phyloP scores from a whole-genome alignment of 331 rosid species.

The Prunus yedoensis region DNA sequence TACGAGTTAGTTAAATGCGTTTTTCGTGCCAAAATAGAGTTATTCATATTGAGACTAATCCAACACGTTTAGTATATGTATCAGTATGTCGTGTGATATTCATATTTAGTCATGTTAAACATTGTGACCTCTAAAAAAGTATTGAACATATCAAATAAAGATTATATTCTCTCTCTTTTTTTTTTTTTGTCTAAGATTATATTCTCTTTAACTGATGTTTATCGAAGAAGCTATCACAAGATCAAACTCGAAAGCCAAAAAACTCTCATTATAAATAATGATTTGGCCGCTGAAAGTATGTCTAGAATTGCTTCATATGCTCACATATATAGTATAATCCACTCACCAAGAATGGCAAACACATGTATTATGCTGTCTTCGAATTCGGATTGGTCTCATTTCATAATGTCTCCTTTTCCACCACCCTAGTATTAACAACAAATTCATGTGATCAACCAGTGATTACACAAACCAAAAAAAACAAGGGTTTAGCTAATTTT shows the following conservation, averaged over 20 bases:
- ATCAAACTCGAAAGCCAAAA: not conserved
- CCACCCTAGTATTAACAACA: conserved; percentile 31
- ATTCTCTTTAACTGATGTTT: not conserved
- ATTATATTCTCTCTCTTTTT: too few relatives aligned
- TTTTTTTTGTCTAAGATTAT: too few relatives aligned
- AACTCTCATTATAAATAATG: conserved; percentile 4
- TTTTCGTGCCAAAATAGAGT: too few relatives aligned
- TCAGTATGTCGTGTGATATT: too few relatives aligned
- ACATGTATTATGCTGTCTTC: conserved; percentile 38
- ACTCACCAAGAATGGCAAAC: conserved; percentile 51
- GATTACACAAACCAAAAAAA: not conserved
- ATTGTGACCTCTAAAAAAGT: too few relatives aligned
- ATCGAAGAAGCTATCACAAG: not conserved
- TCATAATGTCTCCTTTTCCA: conserved; percentile 34
- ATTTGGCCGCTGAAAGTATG: not conserved
- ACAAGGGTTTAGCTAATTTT: not conserved
- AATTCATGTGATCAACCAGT: conserved; percentile 17
- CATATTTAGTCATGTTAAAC: too few relatives aligned
- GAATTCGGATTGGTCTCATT: conserved; percentile 24
- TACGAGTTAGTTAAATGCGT: too few relatives aligned
- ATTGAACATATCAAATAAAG: too few relatives aligned
- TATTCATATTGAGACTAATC: too few relatives aligned
- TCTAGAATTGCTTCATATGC: not conserved
- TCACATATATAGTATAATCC: conserved; percentile 22
- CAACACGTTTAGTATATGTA: too few relatives aligned